Evolutionary conservation across 2,329 filamentous ascomycete genomes (phyloP).

Genomic region (Lasiodiplodia sp.): DNA sequence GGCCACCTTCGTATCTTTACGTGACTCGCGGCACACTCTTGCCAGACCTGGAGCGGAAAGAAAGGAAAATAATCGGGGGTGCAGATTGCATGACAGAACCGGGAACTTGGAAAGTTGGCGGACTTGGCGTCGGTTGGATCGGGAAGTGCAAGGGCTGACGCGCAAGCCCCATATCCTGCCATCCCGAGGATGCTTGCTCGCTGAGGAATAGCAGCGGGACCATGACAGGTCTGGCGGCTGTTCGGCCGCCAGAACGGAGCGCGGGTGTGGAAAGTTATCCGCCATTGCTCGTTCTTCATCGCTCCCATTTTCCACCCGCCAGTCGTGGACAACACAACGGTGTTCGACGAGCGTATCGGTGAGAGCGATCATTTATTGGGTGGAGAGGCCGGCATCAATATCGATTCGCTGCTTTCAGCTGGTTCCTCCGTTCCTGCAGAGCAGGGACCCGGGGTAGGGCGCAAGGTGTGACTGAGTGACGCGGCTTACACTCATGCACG

Average conservation of each 20-base stretch:
- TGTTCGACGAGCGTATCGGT: not conserved
- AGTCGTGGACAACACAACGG: not conserved
- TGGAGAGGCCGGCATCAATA: not conserved
- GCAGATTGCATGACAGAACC: slow-evolving; percentile 13
- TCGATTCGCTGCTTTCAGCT: slow-evolving; percentile 20
- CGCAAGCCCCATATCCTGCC: not conserved
- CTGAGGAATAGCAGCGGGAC: too few species aligned
- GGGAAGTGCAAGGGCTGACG: not conserved
- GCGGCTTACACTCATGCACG: slow-evolving; percentile 1
- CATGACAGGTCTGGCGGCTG: too few species aligned
- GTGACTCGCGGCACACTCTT: not conserved
- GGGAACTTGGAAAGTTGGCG: not conserved
- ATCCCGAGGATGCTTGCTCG: not conserved
- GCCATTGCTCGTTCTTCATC: not conserved
- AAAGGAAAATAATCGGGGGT: not conserved
- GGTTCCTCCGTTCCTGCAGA: slow-evolving; percentile 18
- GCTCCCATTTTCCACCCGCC: not conserved
- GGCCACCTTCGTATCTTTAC: not conserved
- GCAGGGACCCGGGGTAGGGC: not conserved
- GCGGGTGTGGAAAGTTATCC: too few species aligned
- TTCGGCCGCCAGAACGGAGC: too few species aligned
- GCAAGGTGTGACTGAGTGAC: not conserved
- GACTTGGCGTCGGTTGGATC: not conserved
- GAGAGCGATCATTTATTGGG: slow-evolving; percentile 5
- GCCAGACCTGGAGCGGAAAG: not conserved